Conservation (phyloP, 805 yeast species). For the Candida maesae region DNA sequence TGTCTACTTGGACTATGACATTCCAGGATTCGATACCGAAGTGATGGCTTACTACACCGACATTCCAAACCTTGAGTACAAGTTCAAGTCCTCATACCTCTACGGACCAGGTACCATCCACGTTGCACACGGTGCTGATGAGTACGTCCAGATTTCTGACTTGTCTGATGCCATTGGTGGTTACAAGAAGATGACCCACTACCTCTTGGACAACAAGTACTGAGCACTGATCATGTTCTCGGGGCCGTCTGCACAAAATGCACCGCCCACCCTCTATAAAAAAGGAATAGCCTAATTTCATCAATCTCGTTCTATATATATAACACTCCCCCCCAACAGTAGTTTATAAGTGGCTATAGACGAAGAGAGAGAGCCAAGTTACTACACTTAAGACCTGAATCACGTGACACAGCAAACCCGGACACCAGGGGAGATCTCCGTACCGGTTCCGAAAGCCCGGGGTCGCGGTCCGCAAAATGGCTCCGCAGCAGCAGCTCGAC, state of each 20-base stretch:
- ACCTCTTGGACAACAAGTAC: slow-evolving; percentile 10
- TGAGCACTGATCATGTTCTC: no score
- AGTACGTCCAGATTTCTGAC: slow-evolving; percentile 45
- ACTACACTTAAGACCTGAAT: no score
- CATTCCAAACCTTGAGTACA: slow-evolving; percentile 39
- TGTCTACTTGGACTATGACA: slow-evolving; percentile 43
- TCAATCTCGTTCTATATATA: no score
- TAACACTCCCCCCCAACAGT: no score
- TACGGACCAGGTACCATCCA: slow-evolving; percentile 67
- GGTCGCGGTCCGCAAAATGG: neutral
- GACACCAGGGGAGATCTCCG: slow-evolving; percentile 1
- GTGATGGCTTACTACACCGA: slow-evolving; percentile 52
- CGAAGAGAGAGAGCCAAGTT: no score
- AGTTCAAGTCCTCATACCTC: slow-evolving; percentile 38
- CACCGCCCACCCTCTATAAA: no score
- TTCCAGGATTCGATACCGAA: slow-evolving; percentile 59
- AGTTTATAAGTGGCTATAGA: no score
- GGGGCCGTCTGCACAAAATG: no score
- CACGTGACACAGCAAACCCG: neutral
- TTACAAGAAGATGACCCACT: slow-evolving; percentile 33
- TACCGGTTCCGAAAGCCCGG: slow-evolving; percentile 3
- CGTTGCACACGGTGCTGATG: slow-evolving; percentile 58
- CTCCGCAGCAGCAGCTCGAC: no score
- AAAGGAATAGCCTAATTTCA: no score
- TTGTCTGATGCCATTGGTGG: slow-evolving; percentile 49